Evolutionary conservation across 2,329 filamentous ascomycete genomes (phyloP).

Genomic region (Chrysosporium queenslandicum): DNA sequence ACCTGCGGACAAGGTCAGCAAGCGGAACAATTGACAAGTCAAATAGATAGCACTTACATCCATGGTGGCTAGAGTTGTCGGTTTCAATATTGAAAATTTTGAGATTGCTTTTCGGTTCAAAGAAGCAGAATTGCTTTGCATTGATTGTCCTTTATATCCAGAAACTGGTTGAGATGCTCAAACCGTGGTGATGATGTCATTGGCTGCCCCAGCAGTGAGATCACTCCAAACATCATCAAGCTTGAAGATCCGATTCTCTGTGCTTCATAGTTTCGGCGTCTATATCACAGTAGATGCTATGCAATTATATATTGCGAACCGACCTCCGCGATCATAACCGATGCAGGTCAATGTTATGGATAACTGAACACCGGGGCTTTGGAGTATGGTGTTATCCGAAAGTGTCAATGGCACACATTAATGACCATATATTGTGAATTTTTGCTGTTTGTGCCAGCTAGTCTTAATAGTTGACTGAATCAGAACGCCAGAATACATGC

Average conservation of each 20-base stretch:
- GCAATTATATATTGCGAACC: no score
- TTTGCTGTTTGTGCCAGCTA: no score
- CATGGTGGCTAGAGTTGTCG: slow-evolving; percentile 11
- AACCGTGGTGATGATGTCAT: background rate
- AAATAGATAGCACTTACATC: slow-evolving; percentile 15
- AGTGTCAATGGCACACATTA: no score
- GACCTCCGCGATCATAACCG: no score
- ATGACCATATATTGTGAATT: no score
- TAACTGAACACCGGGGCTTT: no score
- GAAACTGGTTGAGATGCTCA: background rate
- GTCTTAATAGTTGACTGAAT: no score
- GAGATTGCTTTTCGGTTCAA: background rate
- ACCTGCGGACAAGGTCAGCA: slow-evolving; percentile 23
- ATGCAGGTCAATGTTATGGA: no score
- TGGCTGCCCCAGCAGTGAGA: background rate
- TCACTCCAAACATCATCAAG: background rate
- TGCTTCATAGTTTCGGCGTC: no score
- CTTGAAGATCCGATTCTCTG: background rate
- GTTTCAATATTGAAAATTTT: background rate
- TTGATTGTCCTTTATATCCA: background rate
- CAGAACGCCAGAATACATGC: slow-evolving; percentile 13
- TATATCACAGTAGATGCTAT: no score
- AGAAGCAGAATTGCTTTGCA: background rate
- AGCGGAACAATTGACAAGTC: background rate
- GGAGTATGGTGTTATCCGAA: no score